Evolutionary conservation across 331 rosid species (phyloP), one percentile per base, ranked within the genome.

Genomic region (Rosa hybrid): DNA sequence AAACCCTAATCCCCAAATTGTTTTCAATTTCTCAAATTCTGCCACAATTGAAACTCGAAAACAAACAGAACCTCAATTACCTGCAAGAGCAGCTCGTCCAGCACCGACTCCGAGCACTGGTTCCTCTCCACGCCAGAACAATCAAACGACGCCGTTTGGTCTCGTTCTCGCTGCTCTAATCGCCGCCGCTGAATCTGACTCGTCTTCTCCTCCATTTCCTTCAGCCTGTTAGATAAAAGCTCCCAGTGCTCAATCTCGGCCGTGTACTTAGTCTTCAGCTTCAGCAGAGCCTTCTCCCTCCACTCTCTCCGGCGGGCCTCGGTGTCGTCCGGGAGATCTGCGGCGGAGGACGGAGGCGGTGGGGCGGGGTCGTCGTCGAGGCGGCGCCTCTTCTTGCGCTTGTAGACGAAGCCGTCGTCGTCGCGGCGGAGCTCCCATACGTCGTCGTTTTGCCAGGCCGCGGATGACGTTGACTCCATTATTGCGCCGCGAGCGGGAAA

Each of bases 381-480:
- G 1, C 87, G 87, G 68, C 88, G 93, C 85, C 73, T 54, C 80
- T 89, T 93, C 78, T 84, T 81, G 77, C 90, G 93, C 86, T 88
- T 90, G 90, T 83, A 93, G 86, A 96, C 91, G 86, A 96, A 91
- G 67, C 94, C 97, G 54, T 92, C 93, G 77, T 95, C 92, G 80
- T 96, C 92, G 89, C 87, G 86, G 84, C 81, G 81, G 81, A 93
- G 91, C 77, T 91, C 97, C 98, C 97, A 96, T 2, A 85, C 90
- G 45, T 79, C 86, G 6, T 88, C 93, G 16, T 80, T 84, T 50
- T 81, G 88, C 65, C 57, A 79, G 13, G 85, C 60, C 8, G 83
- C 54, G 8, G 86, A 39, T 4, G 82, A 41, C 7, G 81, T 80
- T 6, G 86, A 81, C 59, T 90, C 91, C 97, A 93, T 92, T 75